Evolutionary conservation across 2,329 filamentous ascomycete species (phyloP).

Genomic region (Anthostomella pinea): DNA sequence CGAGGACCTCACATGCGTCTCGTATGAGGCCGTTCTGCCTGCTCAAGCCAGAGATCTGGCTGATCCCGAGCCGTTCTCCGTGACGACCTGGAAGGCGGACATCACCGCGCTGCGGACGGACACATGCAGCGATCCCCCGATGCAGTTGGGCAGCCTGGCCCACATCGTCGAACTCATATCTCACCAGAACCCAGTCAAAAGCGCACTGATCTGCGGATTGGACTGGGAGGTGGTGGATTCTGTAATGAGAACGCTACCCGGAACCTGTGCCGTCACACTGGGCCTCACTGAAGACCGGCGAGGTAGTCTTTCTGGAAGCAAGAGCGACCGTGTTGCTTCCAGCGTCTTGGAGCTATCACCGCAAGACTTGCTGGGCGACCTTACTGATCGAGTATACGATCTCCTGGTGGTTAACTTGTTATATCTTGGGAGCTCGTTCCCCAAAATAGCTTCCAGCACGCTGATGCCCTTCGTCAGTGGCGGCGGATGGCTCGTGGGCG

Average conservation of each 20-base stretch:
- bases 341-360: slow-evolving; percentile 2
- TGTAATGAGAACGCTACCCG: slow-evolving; percentile 3
- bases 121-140: not conserved
- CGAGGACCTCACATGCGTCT: slow-evolving; percentile 16
- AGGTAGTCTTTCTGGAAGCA: slow-evolving; percentile 3
- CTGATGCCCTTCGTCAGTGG: slow-evolving; percentile 6
- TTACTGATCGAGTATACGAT: slow-evolving; percentile 7
- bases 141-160: not conserved
- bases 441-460: slow-evolving; percentile 1
- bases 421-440: not conserved
- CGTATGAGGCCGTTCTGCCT: slow-evolving; percentile 26
- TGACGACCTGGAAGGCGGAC: slow-evolving; percentile 14
- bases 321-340: slow-evolving; percentile 5
- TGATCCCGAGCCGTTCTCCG: slow-evolving; percentile 15
- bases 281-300: slow-evolving; percentile 6
- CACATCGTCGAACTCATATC: slow-evolving; percentile 11
- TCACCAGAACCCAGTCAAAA: slow-evolving; percentile 10
- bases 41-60: not conserved
- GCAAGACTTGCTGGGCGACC: slow-evolving; percentile 6
- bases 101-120: slow-evolving; percentile 5
- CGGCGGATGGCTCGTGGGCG: slow-evolving; percentile 19
- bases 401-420: slow-evolving; percentile 10
- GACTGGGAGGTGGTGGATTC: slow-evolving; percentile 1
- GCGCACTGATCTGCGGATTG: slow-evolving; percentile 7
- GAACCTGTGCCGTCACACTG: slow-evolving; percentile 8